Evolutionary conservation across 2,329 filamentous ascomycete species (phyloP).

Genomic region (Corynespora cassiicola): DNA sequence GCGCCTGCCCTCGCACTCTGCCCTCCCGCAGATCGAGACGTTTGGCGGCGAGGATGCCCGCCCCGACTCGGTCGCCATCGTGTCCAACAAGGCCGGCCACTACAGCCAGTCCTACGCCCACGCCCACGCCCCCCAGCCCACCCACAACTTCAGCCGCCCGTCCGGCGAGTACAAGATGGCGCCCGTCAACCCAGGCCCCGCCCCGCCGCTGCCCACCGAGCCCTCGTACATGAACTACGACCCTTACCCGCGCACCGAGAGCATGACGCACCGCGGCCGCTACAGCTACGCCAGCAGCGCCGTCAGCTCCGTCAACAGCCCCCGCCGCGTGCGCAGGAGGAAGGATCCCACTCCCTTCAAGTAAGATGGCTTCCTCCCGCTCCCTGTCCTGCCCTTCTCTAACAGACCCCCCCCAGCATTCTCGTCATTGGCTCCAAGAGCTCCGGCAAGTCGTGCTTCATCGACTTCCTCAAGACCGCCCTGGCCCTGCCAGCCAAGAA

Average conservation of each 20-base stretch:
- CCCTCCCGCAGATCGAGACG: constrained; percentile 59
- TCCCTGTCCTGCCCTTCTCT: not conserved
- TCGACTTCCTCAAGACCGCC: constrained; percentile 90
- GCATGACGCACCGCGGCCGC: constrained; percentile 94
- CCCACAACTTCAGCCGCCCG: constrained; percentile 46
- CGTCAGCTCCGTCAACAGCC: constrained; percentile 90
- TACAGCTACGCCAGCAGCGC: constrained; percentile 96
- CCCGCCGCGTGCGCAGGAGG: constrained; percentile 86
- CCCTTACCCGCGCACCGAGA: constrained; percentile 83
- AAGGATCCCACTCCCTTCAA: constrained; percentile 99
- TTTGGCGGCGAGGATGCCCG: constrained; percentile 69
- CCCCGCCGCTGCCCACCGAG: constrained; percentile 61
- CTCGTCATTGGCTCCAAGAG: constrained; percentile 87
- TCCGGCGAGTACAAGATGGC: constrained; percentile 49
- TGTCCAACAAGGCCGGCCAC: constrained; percentile 62
- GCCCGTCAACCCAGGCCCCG: constrained; percentile 18
- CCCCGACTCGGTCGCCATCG: constrained; percentile 67
- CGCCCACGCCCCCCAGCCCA: too few relatives aligned
- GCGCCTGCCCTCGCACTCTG: constrained; percentile 58
- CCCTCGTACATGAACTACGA: constrained; percentile 66
- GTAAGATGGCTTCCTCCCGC: constrained; percentile 64
- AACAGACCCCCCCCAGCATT: constrained; percentile 64
- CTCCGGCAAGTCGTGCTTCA: constrained; percentile 94
- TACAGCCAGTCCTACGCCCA: constrained; percentile 22
- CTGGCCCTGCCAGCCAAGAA: constrained; percentile 85